Evolutionary conservation across 2,329 filamentous ascomycete species (phyloP), one percentile per base, ranked within the genome.

Genomic region (Neofusicoccum umdonicola): DNA sequence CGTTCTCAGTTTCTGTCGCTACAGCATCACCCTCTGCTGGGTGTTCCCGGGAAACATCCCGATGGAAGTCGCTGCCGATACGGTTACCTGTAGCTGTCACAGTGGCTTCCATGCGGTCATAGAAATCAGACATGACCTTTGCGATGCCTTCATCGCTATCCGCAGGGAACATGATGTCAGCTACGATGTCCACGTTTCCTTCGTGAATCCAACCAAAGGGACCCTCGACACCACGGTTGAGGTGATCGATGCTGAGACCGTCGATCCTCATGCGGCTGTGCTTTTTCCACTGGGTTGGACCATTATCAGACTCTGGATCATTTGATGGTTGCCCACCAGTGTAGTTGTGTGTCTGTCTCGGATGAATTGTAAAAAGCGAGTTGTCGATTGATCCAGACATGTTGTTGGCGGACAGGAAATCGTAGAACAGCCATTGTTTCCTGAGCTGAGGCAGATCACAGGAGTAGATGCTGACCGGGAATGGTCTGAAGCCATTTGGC

Each of bases 191-290:
- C 45, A 99, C 93, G 67, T 95, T 96, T 39, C 95, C 95, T 78
- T 98, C 92, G 69, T 96, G 91, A 62, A 99, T 99, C 95, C 95
- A 99, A 3, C 92, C 93, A 76, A 99, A 97, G 0, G 94, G 93
- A 0, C 95, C 95, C 67, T 95, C 88, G 17, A 97, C 92, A 27
- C 93, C 93, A 47, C 93, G 88, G 74, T 99, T 99, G 9, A 99
- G 84, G 76, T 99, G 95, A 71, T 98, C 95, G 63, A 99, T 97
- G 74, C 90, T 96, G 9, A 99, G 84, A 0, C 90, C 93, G 73
- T 99, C 95, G 65, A 99, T 96, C 4, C 95, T 88, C 65, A 98
- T 87, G 27, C 95, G 87, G 73, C 90, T 97, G 69, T 97, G 93
- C 77, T 97, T 98, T 79, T 98, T 97, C 94, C 94, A 99, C 0